Evolutionary conservation across 208 protist genomes (phyloP), one percentile per base, ranked within the genome.

Genomic region (Histomonas meleagridis): DNA sequence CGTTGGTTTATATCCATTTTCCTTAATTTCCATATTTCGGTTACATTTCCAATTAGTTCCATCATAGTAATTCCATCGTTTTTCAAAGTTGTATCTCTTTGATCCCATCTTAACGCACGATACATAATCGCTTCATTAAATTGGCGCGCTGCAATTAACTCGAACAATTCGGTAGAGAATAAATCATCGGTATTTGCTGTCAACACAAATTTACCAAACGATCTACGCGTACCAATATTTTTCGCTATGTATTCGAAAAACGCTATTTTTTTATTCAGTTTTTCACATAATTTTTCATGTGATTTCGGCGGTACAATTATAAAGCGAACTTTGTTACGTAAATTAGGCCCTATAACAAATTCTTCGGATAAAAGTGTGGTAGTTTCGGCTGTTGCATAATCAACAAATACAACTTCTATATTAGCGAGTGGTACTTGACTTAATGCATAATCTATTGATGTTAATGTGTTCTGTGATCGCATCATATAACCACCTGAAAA

Each of bases 211-310:
- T 49, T 10, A 14, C 76, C 76, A 16, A 0, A 38, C 55, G 76
- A 51, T 46, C 76, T 5, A 1, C 46, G 32, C 7, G 55, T 55
- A 12, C 76, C 76, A 38, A 86, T 86, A 55, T 86, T 86, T 16
- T 86, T 86, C 10, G 76, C 76, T 21, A 86, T 55, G 55, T 86
- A 86, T 49, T 86, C 76, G 0, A 86, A 48, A n/a, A 86, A 86
- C 55, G 40, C 46, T 23, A 23, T 57, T 57, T 16, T 21, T 26
- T 40, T n/a, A 32, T 86, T 55, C 3, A 86, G 12, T 28, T 55
- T 51, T 1, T 7, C 5, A 16, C 2, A 2, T 2, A 55, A 18
- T 7, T 55, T 12, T 18, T 53, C 18, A 55, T 86, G 76, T n/a
- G 18, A 38, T 16, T 26, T 3, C 5, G 16, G 5, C 26, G 76